Evolutionary conservation across 202 grass and related monocot genomes (phyloP), one percentile per base, ranked within the genome.

Genomic region (Setaria viridis): DNA sequence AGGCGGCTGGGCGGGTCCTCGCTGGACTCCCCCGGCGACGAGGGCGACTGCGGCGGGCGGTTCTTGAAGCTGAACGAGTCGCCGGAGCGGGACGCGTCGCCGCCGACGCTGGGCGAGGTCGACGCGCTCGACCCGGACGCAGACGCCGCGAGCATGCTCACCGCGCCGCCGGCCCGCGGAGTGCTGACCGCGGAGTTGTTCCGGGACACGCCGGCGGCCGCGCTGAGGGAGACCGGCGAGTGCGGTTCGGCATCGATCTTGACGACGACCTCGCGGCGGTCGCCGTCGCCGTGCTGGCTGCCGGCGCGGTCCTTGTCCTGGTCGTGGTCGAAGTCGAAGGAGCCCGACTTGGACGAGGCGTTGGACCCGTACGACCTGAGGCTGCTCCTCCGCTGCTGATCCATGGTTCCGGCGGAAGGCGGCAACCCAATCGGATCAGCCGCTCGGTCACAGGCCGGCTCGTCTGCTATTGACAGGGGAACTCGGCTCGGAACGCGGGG

Each of bases 1-100:
- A 99, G 88, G 14, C 86, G 91, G 42, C 64, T 88, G 0, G 97
- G 92, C 3, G 97, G 97, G 60, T 99, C 97, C 0, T 96, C 88
- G 41, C 53, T 72, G 62, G 64, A 74, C 34, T 92, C 90, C 46
- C 46, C 45, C 79, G 19, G 65, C 69, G 21, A 41, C 39, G 39
- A 41, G 39, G 88, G 21, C 21, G 85, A 84, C 73, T 87, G 80
- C 70, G 70, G 78, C 33, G 33, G 62, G 25, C 59, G 80, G 86
- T 72, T 94, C 89, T 78, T 90, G 82, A 91, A 94, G 16, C 94
- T 94, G 81, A 99, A 99, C 21, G 66, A 73, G 1, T 64, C 77
- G 39, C 73, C 58, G 29, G 82, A 87, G 64, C 63, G 87, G 53
- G 79, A 79, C 66, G 81, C 72, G 55, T 50, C 74, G 63, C 17